phyloP scores from a whole-genome alignment of 2,329 filamentous ascomycete genomes.

The Tympanopsis confertula region DNA sequence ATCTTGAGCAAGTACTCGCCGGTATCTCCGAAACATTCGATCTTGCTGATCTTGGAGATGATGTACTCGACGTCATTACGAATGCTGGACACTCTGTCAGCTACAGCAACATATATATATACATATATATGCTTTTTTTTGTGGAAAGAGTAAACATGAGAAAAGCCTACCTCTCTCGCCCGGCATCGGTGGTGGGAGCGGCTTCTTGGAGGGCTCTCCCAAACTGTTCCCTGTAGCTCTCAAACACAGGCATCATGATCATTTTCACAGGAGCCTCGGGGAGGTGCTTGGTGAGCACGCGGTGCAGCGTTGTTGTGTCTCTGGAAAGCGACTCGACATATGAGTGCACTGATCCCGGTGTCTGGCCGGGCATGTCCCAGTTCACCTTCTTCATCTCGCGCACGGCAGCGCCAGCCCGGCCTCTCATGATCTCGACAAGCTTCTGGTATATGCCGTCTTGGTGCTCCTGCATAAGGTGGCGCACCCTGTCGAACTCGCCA shows the following conservation, averaged over 20 bases:
- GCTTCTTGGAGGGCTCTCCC: conserved; percentile 58
- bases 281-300: conserved; percentile 72
- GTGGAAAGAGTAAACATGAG: conserved; percentile 6
- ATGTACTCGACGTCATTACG: conserved; percentile 67
- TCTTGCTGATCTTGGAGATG: conserved; percentile 56
- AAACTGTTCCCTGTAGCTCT: conserved; percentile 70
- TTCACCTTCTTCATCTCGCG: conserved; percentile 63
- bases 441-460: conserved; percentile 87
- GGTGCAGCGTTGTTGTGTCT: conserved; percentile 74
- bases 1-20: conserved; percentile 59
- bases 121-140: too few species aligned
- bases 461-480: conserved; percentile 75
- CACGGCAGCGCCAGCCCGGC: conserved; percentile 62
- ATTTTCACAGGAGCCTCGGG: conserved; percentile 64
- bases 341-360: conserved; percentile 34
- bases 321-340: conserved; percentile 84
- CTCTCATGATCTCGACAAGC: conserved; percentile 82
- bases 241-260: conserved; percentile 80
- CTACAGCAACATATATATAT: too few species aligned
- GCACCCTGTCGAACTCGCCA: conserved; percentile 80
- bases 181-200: conserved; percentile 51
- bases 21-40: conserved; percentile 68
- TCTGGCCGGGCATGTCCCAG: conserved; percentile 46
- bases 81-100: conserved; percentile 40
- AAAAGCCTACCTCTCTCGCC: conserved; percentile 56